A percentile compares a stretch with the other conserved stretches of the same genome.
Conservation (phyloP, 169 alveolate genomes). For the Eimeria acervulina region DNA sequence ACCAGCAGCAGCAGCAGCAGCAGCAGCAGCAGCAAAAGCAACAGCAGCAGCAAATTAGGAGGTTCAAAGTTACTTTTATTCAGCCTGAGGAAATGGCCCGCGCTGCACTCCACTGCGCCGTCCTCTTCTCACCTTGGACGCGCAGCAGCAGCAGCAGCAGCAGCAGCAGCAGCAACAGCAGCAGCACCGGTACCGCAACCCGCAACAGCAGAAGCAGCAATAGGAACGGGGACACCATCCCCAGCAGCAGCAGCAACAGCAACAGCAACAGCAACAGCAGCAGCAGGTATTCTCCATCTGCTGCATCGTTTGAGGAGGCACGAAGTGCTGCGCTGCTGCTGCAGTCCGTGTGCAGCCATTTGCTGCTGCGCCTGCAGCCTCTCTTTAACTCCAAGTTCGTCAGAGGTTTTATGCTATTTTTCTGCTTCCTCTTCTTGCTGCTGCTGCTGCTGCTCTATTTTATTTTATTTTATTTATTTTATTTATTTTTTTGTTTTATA, state of each 20-base stretch:
- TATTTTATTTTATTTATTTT: too few relatives aligned
- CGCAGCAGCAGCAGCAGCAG: conserved; percentile 11
- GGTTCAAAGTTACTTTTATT: not conserved
- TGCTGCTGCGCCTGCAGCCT: conserved; percentile 40
- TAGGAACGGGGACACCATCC: not conserved
- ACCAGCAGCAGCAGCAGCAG: too few relatives aligned
- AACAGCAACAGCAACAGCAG: not conserved
- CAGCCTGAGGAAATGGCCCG: not conserved
- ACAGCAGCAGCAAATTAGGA: too few relatives aligned
- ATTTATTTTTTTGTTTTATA: too few relatives aligned
- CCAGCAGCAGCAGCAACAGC: conserved; percentile 16
- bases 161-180: conserved; percentile 7
- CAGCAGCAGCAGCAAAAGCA: too few relatives aligned
- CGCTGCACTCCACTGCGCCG: conserved; percentile 33
- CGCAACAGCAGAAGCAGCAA: not conserved
- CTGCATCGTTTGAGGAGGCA: not conserved
- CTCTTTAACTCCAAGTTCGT: conserved; percentile 1
- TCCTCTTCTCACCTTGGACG: not conserved
- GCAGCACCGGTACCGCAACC: not conserved
- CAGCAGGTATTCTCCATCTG: not conserved
- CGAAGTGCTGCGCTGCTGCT: not conserved
- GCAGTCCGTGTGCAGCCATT: conserved; percentile 6
- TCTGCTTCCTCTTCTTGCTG: too few relatives aligned
- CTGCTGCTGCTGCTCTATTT: too few relatives aligned
- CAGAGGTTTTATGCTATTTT: too few relatives aligned